A percentile compares a stretch with the other conserved stretches of the same genome.
These are phyloP conservation scores for Rhododendron vialii DNA, from an alignment of 148 eudicot genomes.

Conservation along the genomic window DNA sequence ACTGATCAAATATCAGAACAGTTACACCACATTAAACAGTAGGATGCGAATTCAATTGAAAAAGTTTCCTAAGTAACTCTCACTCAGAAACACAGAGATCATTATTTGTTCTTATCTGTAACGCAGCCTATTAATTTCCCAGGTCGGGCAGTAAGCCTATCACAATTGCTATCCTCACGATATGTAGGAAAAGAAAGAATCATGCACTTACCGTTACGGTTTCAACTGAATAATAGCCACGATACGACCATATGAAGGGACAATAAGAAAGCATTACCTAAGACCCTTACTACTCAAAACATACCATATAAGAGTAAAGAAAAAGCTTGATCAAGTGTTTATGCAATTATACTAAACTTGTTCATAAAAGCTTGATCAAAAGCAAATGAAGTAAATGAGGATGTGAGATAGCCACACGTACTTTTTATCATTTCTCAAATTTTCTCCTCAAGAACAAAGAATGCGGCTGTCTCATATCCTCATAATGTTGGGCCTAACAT, in stretches of 20 bases:
- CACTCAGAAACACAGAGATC: background rate
- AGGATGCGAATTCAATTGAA: constrained; percentile 4
- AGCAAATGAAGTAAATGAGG: too few relatives aligned
- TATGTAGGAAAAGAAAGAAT: background rate
- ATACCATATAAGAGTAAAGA: too few relatives aligned
- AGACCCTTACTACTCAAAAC: too few relatives aligned
- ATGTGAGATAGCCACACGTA: background rate
- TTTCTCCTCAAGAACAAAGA: background rate
- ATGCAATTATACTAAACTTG: background rate
- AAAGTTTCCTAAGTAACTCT: background rate
- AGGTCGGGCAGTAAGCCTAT: background rate
- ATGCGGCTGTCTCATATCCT: background rate
- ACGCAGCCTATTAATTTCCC: background rate
- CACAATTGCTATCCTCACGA: background rate
- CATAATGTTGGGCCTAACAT: background rate
- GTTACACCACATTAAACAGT: background rate
- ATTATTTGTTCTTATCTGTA: background rate
- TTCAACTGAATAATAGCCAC: too few relatives aligned
- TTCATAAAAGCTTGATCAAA: background rate
- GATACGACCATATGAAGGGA: too few relatives aligned
- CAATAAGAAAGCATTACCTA: too few relatives aligned
- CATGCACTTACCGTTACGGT: constrained; percentile 70
- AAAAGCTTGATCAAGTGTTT: background rate
- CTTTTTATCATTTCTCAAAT: background rate
- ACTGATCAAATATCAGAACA: constrained; percentile 11